Percentiles rank a stretch among this genome's conserved stretches.
These are phyloP conservation scores for Phytophthora megakarya DNA, from an alignment of 352 stramenopile species.

Conservation along the genomic window DNA sequence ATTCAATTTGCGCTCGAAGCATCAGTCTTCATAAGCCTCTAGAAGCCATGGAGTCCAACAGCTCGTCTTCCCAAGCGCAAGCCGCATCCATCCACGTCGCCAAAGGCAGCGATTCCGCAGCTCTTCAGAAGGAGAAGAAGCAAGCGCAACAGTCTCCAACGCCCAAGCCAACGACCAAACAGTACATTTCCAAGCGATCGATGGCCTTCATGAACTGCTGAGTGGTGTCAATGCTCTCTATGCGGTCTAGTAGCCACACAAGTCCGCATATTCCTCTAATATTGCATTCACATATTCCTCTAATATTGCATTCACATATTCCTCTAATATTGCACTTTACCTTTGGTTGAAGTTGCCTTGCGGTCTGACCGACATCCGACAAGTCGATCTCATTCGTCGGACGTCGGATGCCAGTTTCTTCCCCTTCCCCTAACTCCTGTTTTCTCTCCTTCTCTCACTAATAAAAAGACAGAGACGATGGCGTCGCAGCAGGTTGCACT, in stretches of 20 bases:
- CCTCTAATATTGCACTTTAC: not conserved
- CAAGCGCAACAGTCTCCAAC: not conserved
- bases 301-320: no score
- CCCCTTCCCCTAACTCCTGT: not conserved
- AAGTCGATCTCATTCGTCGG: not conserved
- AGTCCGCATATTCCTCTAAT: no score
- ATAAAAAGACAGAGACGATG: constrained; percentile 11
- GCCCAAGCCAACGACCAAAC: constrained; percentile 23
- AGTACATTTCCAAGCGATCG: constrained; percentile 29
- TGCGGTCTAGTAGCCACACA: not conserved
- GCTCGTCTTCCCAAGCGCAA: not conserved
- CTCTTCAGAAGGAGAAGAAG: constrained; percentile 9
- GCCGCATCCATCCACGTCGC: constrained; percentile 4
- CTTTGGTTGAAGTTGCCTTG: not conserved
- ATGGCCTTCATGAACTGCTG: constrained; percentile 26
- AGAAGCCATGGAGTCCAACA: constrained; percentile 11
- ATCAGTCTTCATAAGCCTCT: not conserved
- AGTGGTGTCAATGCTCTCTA: not conserved
- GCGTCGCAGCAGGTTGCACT: constrained; percentile 48
- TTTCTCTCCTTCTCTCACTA: constrained; percentile 4
- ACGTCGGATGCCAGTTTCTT: not conserved
- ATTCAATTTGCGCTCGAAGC: constrained; percentile 9
- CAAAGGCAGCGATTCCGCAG: constrained; percentile 1
- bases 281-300: no score
- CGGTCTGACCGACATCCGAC: not conserved